These are phyloP conservation scores for Achaetomium macrosporum DNA, from an alignment of 2,329 filamentous ascomycete genomes.

Conservation along the genomic window DNA sequence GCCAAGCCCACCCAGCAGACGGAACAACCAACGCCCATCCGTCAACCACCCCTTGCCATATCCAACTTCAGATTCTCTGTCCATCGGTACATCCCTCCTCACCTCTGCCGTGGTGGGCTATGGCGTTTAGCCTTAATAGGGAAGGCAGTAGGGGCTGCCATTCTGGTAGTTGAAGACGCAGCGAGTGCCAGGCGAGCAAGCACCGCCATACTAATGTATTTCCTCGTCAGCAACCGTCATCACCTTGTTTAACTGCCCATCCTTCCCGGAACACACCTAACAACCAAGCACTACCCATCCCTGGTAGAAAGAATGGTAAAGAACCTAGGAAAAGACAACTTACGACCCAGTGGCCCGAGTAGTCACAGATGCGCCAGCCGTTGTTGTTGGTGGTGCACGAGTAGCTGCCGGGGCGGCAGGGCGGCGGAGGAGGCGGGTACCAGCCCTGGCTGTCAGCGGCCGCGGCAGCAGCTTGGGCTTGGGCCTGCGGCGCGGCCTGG, in stretches of 20 bases:
- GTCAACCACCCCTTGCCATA: neutral
- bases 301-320: too few relatives aligned
- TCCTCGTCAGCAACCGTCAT: neutral
- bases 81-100: neutral
- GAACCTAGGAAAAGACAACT: too few relatives aligned
- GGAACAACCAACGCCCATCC: neutral
- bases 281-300: too few relatives aligned
- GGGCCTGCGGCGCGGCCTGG: neutral
- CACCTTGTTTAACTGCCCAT: neutral
- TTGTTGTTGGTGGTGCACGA: slow-evolving; percentile 3
- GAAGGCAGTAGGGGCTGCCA: slow-evolving; percentile 25
- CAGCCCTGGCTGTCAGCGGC: neutral
- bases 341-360: slow-evolving; percentile 19
- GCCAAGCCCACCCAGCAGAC: neutral
- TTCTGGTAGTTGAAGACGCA: slow-evolving; percentile 22
- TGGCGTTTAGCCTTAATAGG: neutral
- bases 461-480: neutral
- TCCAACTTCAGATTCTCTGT: neutral
- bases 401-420: slow-evolving; percentile 11
- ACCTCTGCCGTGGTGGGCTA: neutral
- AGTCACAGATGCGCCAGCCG: slow-evolving; percentile 25
- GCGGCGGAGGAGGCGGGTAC: neutral
- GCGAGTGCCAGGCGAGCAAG: slow-evolving; percentile 12
- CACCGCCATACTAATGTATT: slow-evolving; percentile 18
- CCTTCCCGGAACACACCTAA: too few relatives aligned